Percentiles rank a stretch among this genome's conserved stretches.
These are phyloP conservation scores for Sabuloglossum arenarium DNA, from an alignment of 495 filamentous ascomycete genomes.

Conservation along the genomic window DNA sequence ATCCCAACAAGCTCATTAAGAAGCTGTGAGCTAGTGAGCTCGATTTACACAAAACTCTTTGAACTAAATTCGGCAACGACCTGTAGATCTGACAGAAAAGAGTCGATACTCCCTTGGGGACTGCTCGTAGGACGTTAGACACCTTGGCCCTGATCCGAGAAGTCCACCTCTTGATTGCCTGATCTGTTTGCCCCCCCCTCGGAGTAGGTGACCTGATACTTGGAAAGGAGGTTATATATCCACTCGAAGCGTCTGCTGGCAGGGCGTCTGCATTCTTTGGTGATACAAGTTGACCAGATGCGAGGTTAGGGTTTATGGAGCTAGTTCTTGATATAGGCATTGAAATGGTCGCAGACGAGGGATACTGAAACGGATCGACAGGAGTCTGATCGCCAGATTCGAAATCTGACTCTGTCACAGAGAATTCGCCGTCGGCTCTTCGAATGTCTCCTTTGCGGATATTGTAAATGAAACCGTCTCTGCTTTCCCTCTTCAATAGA, in stretches of 20 bases:
- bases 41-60: background rate
- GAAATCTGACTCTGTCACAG: conserved; percentile 3
- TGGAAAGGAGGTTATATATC: conserved; percentile 15
- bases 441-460: background rate
- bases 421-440: background rate
- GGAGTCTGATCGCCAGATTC: conserved; percentile 13
- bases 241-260: background rate
- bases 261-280: conserved; percentile 2
- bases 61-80: conserved; percentile 3
- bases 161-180: background rate
- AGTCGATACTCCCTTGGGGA: background rate
- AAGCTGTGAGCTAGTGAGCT: conserved; percentile 21
- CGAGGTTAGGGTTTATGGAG: background rate
- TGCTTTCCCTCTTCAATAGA: background rate
- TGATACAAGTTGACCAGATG: background rate
- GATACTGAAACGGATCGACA: background rate
- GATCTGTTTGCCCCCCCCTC: background rate
- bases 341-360: background rate
- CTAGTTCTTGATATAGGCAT: background rate
- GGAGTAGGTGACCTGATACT: background rate
- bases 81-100: background rate
- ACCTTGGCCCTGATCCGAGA: background rate
- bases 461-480: background rate
- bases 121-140: background rate
- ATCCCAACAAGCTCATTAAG: conserved; percentile 50